Percentiles rank a stretch among this genome's conserved stretches.
Conservation (phyloP, 768 basidiomycete species). For the Daedalea quercina region DNA sequence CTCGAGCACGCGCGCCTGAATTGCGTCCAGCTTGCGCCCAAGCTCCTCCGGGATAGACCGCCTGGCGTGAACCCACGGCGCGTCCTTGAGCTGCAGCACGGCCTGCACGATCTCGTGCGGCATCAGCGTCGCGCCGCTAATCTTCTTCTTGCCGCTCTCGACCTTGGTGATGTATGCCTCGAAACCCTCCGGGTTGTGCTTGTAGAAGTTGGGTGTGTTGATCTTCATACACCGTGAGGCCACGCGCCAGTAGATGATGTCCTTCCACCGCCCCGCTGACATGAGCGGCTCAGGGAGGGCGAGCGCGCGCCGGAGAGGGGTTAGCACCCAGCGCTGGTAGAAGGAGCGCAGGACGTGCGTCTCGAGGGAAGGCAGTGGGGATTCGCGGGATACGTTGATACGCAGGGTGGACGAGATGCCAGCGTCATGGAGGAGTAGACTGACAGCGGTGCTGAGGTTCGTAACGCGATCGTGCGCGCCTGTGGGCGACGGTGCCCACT, state of each 20-base stretch:
- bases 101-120: constrained; percentile 50
- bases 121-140: constrained; percentile 62
- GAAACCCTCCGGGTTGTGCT: constrained; percentile 56
- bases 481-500: constrained; percentile 64
- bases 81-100: no score
- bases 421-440: constrained; percentile 40
- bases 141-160: constrained; percentile 44
- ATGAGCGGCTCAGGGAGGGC: constrained; percentile 55
- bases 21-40: constrained; percentile 25
- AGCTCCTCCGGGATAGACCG: no score
- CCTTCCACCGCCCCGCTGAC: constrained; percentile 50
- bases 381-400: constrained; percentile 12
- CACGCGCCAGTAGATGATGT: constrained; percentile 54
- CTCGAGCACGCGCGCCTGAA: constrained; percentile 42
- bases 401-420: constrained; percentile 17
- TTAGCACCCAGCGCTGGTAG: constrained; percentile 54
- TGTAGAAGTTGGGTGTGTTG: constrained; percentile 47
- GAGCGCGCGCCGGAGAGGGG: constrained; percentile 42
- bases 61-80: no score
- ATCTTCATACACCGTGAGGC: constrained; percentile 55
- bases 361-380: constrained; percentile 29
- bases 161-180: constrained; percentile 49
- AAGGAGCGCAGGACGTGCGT: constrained; percentile 44
- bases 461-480: constrained; percentile 56
- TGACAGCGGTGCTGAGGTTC: constrained; percentile 60